Evolutionary conservation across 1,284 basidiomycete genomes (phyloP), one percentile per base, ranked within the genome.

Genomic region (Cutaneotrichosporon sp.): DNA sequence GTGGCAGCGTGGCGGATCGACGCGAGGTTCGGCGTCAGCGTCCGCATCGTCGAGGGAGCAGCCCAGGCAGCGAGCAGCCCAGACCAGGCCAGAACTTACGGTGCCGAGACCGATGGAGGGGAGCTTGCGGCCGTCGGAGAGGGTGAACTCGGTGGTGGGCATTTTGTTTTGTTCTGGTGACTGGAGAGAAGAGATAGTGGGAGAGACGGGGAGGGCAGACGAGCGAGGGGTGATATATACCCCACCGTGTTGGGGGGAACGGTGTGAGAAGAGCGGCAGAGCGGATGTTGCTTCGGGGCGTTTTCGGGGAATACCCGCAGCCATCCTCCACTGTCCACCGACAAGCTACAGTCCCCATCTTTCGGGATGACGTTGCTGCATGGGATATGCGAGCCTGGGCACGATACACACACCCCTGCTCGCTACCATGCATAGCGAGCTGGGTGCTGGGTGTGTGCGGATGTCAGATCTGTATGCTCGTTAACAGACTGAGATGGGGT

Each of bases 41-140:
- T n/a, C n/a, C n/a, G n/a, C n/a, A n/a, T n/a, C n/a, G n/a, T n/a
- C n/a, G n/a, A n/a, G n/a, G n/a, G n/a, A n/a, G n/a, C n/a, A n/a
- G n/a, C n/a, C n/a, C n/a, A n/a, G n/a, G n/a, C n/a, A n/a, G n/a
- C n/a, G n/a, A n/a, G n/a, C n/a, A n/a, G n/a, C n/a, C n/a, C n/a
- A 25, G 31, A 29, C 5, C 29, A 29, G 29, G 29, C 29, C 10
- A 9, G 2, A 11, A 72, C 80, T 77, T 75, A 82, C 82, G 43
- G 81, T 82, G 63, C 82, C 82, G 54, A 83, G 80, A 61, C 82
- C 82, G 73, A 80, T 68, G 36, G 74, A 67, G 58, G 79, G 79
- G 72, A 81, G 79, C 63, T 71, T 70, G 54, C 71, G 67, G 20
- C 78, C 79, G 67, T 76, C 77, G 66, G 71, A 73, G 63, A 81